Percentiles rank a stretch among this genome's conserved stretches.
Evolutionary conservation across 176 grass and related monocot genomes (phyloP).

Genomic region (Aegilops umbellulata): DNA sequence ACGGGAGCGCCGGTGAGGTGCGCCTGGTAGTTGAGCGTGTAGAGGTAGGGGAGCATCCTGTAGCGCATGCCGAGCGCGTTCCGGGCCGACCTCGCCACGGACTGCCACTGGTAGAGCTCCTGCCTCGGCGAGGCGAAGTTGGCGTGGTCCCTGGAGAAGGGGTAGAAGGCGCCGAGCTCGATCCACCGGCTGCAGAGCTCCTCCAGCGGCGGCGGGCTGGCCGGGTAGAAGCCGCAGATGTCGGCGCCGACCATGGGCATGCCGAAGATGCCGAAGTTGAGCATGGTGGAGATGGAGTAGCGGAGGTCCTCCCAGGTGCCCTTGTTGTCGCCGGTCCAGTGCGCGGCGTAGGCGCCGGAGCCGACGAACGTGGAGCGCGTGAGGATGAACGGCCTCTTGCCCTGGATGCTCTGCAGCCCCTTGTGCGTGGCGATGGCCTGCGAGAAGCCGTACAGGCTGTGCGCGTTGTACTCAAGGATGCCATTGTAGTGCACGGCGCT

Average conservation of each 20-base stretch:
- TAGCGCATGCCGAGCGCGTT: conserved; percentile 80
- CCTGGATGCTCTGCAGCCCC: conserved; percentile 57
- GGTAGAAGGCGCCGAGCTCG: conserved; percentile 92
- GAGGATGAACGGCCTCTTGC: conserved; percentile 91
- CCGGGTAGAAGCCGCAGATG: conserved; percentile 82
- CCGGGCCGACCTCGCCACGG: conserved; percentile 70
- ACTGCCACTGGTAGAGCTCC: conserved; percentile 81
- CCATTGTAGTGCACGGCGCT: conserved; percentile 70
- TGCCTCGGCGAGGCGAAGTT: conserved; percentile 82
- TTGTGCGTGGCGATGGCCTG: conserved; percentile 80
- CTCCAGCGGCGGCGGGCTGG: conserved; percentile 27
- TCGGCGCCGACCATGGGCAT: conserved; percentile 94
- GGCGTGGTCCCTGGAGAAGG: conserved; percentile 90
- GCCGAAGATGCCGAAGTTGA: conserved; percentile 93
- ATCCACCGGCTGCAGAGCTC: conserved; percentile 98
- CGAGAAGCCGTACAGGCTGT: conserved; percentile 87
- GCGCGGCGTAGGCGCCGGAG: conserved; percentile 67
- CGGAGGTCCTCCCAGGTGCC: conserved; percentile 84
- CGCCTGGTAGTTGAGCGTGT: conserved; percentile 83
- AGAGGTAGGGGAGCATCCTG: conserved; percentile 73
- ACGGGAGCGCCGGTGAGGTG: conserved; percentile 74
- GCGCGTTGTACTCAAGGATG: conserved; percentile 82
- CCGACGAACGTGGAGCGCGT: conserved; percentile 77
- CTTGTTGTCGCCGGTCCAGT: conserved; percentile 96
- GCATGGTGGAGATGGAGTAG: conserved; percentile 73